These are phyloP conservation scores for Oryza glaberrima DNA, from an alignment of 176 grass and related monocot species.

Conservation along the genomic window DNA sequence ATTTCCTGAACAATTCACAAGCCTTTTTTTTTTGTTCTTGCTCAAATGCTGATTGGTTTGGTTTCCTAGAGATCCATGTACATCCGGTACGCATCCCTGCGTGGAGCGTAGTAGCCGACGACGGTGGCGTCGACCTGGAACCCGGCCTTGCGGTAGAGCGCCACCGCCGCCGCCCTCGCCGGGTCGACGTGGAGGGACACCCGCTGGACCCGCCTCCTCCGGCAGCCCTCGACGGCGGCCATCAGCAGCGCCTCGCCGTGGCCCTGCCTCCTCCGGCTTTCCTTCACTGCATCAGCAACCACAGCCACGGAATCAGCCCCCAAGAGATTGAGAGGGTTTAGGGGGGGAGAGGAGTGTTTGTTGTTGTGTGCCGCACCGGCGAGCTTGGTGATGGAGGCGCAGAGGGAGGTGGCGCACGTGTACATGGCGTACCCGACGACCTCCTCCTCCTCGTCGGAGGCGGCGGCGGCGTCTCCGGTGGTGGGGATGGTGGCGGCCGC, in stretches of 20 bases:
- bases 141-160: slow-evolving; percentile 74
- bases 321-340: not conserved
- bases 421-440: slow-evolving; percentile 85
- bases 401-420: slow-evolving; percentile 72
- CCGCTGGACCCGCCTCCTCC: slow-evolving; percentile 60
- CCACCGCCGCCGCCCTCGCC: slow-evolving; percentile 63
- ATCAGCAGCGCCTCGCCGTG: slow-evolving; percentile 77
- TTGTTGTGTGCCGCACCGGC: slow-evolving; percentile 52
- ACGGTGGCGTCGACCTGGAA: slow-evolving; percentile 75
- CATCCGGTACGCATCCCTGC: slow-evolving; percentile 85
- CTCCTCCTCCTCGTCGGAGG: slow-evolving; percentile 21
- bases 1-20: not conserved
- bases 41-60: not conserved
- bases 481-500: slow-evolving; percentile 7
- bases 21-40: not conserved
- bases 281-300: slow-evolving; percentile 62
- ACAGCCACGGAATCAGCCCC: not conserved
- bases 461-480: not conserved
- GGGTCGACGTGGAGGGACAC: slow-evolving; percentile 89
- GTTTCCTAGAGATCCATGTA: slow-evolving; percentile 69
- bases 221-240: slow-evolving; percentile 71
- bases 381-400: slow-evolving; percentile 88
- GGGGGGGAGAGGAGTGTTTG: not conserved
- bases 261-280: slow-evolving; percentile 76
- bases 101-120: slow-evolving; percentile 67